Evolutionary conservation across 1,139 yeast species (phyloP), one percentile per base, ranked within the genome.

Genomic region (Candida tropicalis): DNA sequence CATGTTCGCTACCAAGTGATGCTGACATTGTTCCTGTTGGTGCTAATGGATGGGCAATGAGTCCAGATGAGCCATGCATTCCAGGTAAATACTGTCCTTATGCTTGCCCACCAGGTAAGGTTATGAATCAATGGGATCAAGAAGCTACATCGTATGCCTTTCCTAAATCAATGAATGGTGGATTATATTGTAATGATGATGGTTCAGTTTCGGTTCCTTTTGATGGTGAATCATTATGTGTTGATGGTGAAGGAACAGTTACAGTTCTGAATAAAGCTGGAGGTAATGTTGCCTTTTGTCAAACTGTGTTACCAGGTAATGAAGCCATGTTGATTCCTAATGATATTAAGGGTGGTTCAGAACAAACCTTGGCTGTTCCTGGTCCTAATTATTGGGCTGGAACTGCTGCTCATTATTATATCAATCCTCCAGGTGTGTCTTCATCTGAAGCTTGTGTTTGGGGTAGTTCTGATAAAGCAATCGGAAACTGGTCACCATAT

Each of bases 261-360:
- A 56, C 66, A 26, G 95, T 81, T 33, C 58, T 70, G 46, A 87
- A 87, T 70, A 57, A 60, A 18, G 77, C 79, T 11, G 68, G 70
- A 38, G 66, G 71, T 35, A 69, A 77, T 47, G 89, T 87, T 50
- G 90, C 96, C 9, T 82, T 89, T 65, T 89, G 97, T 65, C 97
- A 90, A 70, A 89, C 96, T 3, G 96, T 89, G 11, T 73, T 89
- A 47, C 97, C 97, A 17, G 97, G 97, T 48, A 86, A 87, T 62
- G 96, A 89, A 68, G 95, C 89, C 55, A 89, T 89, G 97, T 73
- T 88, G 61, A 88, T 89, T 51, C 97, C 97, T 47, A 88, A 95
- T 23, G 64, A 73, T 44, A 81, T 87, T 40, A 70, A 64, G 20
- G 66, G 75, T 9, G 78, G 80, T 10, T 15, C 24, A 1, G 55